Conservation (phyloP, 768 basidiomycete genomes). For the Lanmaoa pseudosensibilis region DNA sequence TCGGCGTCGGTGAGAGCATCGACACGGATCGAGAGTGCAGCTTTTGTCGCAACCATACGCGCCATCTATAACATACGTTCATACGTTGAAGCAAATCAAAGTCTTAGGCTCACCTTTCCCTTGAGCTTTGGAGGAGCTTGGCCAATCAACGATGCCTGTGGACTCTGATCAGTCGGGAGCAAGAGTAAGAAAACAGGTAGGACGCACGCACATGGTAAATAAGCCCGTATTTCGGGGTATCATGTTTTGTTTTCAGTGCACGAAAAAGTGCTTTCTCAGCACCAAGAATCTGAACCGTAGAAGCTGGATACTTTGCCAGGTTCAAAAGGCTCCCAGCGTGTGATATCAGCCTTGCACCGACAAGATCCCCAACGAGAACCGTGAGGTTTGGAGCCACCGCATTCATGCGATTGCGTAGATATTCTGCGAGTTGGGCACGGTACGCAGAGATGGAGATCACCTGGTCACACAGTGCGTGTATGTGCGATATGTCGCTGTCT, state of each 20-base stretch:
- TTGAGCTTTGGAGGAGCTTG: conserved; percentile 98
- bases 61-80: conserved; percentile 68
- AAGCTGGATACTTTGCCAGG: conserved; percentile 76
- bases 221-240: conserved; percentile 99
- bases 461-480: conserved; percentile 95
- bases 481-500: conserved; percentile 94
- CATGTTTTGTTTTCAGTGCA: conserved; percentile 80
- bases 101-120: conserved; percentile 67
- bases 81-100: neutral
- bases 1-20: conserved; percentile 94
- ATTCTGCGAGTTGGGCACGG: conserved; percentile 92
- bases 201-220: conserved; percentile 92
- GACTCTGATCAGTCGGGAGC: conserved; percentile 4
- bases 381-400: conserved; percentile 98
- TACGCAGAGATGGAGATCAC: conserved; percentile 96
- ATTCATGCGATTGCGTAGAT: conserved; percentile 96
- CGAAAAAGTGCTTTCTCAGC: conserved; percentile 79
- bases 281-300: conserved; percentile 74
- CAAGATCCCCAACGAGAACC: conserved; percentile 74
- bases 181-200: neutral
- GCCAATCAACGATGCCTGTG: conserved; percentile 88
- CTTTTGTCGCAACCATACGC: conserved; percentile 99
- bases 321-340: conserved; percentile 72
- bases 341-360: conserved; percentile 72
- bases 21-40: conserved; percentile 94